phyloP scores from a whole-genome alignment of 768 basidiomycete species.

The Hericium erinaceus region DNA sequence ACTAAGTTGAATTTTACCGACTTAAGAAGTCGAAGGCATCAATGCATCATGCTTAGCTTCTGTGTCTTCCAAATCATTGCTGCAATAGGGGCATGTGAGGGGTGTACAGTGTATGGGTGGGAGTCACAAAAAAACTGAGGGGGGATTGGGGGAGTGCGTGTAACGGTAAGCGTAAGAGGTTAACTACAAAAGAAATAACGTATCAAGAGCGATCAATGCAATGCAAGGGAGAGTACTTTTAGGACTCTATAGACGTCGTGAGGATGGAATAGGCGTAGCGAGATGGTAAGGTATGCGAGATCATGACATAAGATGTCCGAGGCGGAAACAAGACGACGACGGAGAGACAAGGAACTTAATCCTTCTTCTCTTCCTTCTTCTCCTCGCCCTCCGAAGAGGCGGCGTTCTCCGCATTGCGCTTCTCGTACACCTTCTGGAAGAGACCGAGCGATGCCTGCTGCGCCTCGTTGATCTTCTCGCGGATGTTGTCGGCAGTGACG shows the following conservation, averaged over 20 bases:
- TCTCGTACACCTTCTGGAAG: conserved; percentile 98
- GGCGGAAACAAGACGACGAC: neutral
- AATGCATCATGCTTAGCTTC: too few relatives aligned
- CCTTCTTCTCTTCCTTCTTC: conserved; percentile 70
- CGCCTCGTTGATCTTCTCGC: conserved; percentile 87
- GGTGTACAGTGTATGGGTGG: neutral
- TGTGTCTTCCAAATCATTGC: neutral
- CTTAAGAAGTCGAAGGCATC: too few relatives aligned
- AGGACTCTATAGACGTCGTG: conserved; percentile 10
- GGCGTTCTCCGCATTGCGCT: conserved; percentile 59
- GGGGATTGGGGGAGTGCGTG: neutral
- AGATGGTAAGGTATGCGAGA: neutral
- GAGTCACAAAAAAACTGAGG: neutral
- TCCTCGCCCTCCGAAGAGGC: conserved; percentile 24
- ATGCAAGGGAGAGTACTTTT: conserved; percentile 4
- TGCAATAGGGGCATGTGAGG: neutral
- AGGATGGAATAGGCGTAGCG: neutral
- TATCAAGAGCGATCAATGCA: neutral
- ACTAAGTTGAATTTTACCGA: too few relatives aligned
- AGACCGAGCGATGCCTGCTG: conserved; percentile 92
- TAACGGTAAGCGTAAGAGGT: neutral
- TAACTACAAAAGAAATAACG: neutral
- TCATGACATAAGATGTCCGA: neutral
- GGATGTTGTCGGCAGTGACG: conserved; percentile 79
- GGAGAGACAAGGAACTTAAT: conserved; percentile 35